These are phyloP conservation scores for Penicillium herquei DNA, from an alignment of 495 filamentous ascomycete species.

Conservation along the genomic window DNA sequence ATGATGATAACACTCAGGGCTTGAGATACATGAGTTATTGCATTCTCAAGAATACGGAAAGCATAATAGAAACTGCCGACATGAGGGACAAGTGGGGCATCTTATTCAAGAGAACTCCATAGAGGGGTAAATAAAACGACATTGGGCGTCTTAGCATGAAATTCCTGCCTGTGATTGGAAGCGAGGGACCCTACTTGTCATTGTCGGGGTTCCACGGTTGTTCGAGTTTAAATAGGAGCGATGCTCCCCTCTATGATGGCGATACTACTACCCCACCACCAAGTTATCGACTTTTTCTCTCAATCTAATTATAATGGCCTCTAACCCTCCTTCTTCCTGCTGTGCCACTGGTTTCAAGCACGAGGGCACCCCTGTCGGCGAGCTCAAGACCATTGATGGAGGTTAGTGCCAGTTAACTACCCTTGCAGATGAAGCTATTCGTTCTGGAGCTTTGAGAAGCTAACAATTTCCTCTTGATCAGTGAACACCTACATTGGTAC, in stretches of 20 bases:
- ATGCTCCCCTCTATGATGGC: background rate
- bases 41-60: no score
- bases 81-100: background rate
- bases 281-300: no score
- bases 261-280: background rate
- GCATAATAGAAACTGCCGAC: background rate
- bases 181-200: background rate
- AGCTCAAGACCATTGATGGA: constrained; percentile 40
- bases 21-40: no score
- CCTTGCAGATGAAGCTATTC: background rate
- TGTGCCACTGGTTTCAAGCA: constrained; percentile 56
- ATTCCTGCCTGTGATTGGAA: background rate
- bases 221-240: background rate
- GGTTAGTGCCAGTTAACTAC: constrained; percentile 24
- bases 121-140: background rate
- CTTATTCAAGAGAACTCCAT: background rate
- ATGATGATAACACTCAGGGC: no score
- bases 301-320: constrained; percentile 48
- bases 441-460: no score
- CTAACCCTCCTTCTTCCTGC: constrained; percentile 55
- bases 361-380: constrained; percentile 42
- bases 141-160: background rate
- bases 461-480: constrained; percentile 5
- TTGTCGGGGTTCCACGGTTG: background rate
- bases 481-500: constrained; percentile 43